These are phyloP conservation scores for Fonsecaea nubica DNA, from an alignment of 2,329 filamentous ascomycete species.

Conservation along the genomic window DNA sequence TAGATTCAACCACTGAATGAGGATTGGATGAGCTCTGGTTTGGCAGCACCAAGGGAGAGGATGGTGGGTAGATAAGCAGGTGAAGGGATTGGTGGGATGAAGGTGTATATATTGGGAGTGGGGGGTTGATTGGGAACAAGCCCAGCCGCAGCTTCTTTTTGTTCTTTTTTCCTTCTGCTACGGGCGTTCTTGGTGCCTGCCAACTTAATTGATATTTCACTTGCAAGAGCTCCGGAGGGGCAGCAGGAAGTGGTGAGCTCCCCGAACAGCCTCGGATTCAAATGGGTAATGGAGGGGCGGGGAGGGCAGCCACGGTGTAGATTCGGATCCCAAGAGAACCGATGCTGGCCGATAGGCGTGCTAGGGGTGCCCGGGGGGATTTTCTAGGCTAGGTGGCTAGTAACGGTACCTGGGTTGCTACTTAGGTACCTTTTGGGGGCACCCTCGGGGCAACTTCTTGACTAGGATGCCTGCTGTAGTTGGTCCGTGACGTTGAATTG, in stretches of 20 bases:
- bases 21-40: slow-evolving; percentile 3
- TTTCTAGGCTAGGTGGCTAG: not conserved
- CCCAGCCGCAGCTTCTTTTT: not conserved
- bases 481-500: no score
- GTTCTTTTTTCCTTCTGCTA: not conserved
- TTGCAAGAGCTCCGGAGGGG: slow-evolving; percentile 10
- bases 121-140: not conserved
- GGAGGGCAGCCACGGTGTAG: slow-evolving; percentile 4
- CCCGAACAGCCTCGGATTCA: slow-evolving; percentile 7
- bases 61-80: slow-evolving; percentile 14
- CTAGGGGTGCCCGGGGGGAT: not conserved
- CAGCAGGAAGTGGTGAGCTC: slow-evolving; percentile 1
- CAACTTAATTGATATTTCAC: not conserved
- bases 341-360: not conserved
- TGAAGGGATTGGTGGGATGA: slow-evolving; percentile 18
- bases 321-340: slow-evolving; percentile 2
- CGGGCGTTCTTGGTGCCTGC: not conserved
- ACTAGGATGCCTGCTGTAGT: no score
- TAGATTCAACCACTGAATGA: slow-evolving; percentile 9
- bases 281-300: slow-evolving; percentile 2
- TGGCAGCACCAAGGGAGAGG: not conserved
- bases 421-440: no score
- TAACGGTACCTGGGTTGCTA: not conserved
- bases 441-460: no score
- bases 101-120: not conserved